These are phyloP conservation scores for Exophiala dermatitidis DNA, from an alignment of 2,329 filamentous ascomycete genomes.

Conservation along the genomic window DNA sequence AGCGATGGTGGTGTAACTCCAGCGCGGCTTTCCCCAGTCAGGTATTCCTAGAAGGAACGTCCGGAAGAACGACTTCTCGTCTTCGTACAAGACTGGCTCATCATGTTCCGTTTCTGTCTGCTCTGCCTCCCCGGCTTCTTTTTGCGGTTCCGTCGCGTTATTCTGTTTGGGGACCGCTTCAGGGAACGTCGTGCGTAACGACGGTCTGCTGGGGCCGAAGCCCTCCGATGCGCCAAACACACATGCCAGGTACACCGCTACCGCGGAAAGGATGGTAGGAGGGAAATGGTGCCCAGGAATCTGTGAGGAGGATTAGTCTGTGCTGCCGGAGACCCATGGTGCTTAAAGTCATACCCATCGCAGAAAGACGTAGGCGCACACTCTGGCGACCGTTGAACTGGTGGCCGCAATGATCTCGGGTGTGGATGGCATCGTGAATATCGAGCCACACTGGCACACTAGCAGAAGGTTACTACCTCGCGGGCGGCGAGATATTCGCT, in stretches of 20 bases:
- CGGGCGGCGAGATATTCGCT: conserved; percentile 11
- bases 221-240: conserved; percentile 24
- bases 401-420: conserved; percentile 31
- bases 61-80: conserved; percentile 52
- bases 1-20: conserved; percentile 60
- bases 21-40: conserved; percentile 58
- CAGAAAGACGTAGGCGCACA: conserved; percentile 37
- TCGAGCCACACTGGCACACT: not conserved
- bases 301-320: conserved; percentile 25
- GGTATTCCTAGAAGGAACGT: conserved; percentile 72
- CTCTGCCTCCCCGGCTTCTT: conserved; percentile 24
- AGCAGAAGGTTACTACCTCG: conserved; percentile 6
- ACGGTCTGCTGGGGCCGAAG: conserved; percentile 15
- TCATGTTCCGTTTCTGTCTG: conserved; percentile 51
- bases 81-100: conserved; percentile 55
- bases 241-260: conserved; percentile 42
- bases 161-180: conserved; percentile 15
- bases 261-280: conserved; percentile 35
- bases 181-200: conserved; percentile 19
- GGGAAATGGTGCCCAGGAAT: conserved; percentile 35
- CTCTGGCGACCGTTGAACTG: conserved; percentile 34
- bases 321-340: too few relatives aligned
- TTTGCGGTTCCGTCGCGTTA: conserved; percentile 24
- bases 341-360: conserved; percentile 35
- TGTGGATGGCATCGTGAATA: conserved; percentile 30